Percentiles rank a stretch among this genome's conserved stretches.
phyloP scores from a whole-genome alignment of 768 basidiomycete genomes.

The Mycena venus region DNA sequence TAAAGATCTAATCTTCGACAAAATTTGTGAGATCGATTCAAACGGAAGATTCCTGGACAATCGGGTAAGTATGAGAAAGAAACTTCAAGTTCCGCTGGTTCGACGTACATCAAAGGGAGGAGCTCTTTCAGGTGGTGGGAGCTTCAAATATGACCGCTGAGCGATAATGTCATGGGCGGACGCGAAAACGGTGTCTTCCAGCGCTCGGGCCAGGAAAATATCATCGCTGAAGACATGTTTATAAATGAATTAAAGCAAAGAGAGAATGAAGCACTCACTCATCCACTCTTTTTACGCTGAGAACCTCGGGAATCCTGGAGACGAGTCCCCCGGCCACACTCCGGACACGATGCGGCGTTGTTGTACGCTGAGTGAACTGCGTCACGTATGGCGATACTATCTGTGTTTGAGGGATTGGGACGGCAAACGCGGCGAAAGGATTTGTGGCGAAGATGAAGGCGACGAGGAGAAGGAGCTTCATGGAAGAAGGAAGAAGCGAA shows the following conservation, averaged over 20 bases:
- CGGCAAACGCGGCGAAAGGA: constrained; percentile 6
- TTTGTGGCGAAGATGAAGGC: constrained; percentile 1
- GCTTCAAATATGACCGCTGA: background rate
- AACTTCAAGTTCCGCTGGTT: background rate
- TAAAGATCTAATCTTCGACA: background rate
- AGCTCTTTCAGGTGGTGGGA: background rate
- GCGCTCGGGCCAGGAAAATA: constrained; percentile 30
- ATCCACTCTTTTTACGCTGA: background rate
- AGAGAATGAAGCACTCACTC: background rate
- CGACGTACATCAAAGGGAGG: background rate
- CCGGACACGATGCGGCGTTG: constrained; percentile 13
- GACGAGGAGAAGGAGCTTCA: constrained; percentile 21
- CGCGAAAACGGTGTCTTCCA: constrained; percentile 27
- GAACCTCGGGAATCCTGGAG: constrained; percentile 20
- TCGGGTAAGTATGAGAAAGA: background rate
- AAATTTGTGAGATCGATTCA: background rate
- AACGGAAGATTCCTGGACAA: background rate
- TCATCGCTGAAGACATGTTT: constrained; percentile 18
- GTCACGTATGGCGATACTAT: constrained; percentile 30
- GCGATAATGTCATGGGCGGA: constrained; percentile 10
- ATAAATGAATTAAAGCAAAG: background rate
- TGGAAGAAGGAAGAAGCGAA: constrained; percentile 2
- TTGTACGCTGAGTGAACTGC: constrained; percentile 17
- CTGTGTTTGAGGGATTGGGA: constrained; percentile 24
- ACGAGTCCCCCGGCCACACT: constrained; percentile 18